These are phyloP conservation scores for Clitoria ternatea DNA, from an alignment of 306 rosid species.

Conservation along the genomic window DNA sequence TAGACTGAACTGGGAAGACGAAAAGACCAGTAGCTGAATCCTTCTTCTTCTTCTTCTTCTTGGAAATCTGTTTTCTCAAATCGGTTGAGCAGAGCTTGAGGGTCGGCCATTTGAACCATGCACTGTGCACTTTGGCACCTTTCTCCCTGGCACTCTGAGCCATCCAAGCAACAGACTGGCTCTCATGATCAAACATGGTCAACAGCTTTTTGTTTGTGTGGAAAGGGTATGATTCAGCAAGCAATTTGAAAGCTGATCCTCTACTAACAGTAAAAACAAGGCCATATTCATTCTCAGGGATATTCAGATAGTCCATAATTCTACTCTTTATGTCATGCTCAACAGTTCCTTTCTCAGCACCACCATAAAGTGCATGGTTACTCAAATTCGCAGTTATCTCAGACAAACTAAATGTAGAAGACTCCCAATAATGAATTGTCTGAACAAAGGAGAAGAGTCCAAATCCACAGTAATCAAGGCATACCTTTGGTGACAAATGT, in stretches of 20 bases:
- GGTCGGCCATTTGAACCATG: conserved; percentile 98
- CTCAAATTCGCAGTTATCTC: conserved; percentile 93
- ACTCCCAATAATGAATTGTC: conserved; percentile 93
- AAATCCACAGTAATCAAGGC: conserved; percentile 98
- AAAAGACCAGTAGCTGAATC: conserved; percentile 87
- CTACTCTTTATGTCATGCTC: conserved; percentile 83
- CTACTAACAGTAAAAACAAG: conserved; percentile 96
- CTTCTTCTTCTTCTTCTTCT: conserved; percentile 86
- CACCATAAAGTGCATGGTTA: conserved; percentile 91
- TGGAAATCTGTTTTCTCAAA: conserved; percentile 85
- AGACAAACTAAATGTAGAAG: conserved; percentile 92
- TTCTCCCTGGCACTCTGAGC: conserved; percentile 84
- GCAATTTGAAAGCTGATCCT: conserved; percentile 85
- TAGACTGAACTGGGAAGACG: conserved; percentile 93
- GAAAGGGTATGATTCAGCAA: conserved; percentile 91
- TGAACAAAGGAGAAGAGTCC: conserved; percentile 89
- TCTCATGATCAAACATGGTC: conserved; percentile 97
- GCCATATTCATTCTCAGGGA: conserved; percentile 91
- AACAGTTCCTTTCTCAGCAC: conserved; percentile 82
- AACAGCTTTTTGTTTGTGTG: conserved; percentile 80
- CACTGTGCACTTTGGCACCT: conserved; percentile 86
- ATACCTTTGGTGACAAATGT: conserved; percentile 84
- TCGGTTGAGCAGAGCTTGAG: conserved; percentile 90
- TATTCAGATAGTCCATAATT: conserved; percentile 91
- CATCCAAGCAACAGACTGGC: conserved; percentile 97